Percentiles rank a stretch among this genome's conserved stretches.
These are phyloP conservation scores for Fusarium staphyleae DNA, from an alignment of 2,329 filamentous ascomycete genomes.

Conservation along the genomic window DNA sequence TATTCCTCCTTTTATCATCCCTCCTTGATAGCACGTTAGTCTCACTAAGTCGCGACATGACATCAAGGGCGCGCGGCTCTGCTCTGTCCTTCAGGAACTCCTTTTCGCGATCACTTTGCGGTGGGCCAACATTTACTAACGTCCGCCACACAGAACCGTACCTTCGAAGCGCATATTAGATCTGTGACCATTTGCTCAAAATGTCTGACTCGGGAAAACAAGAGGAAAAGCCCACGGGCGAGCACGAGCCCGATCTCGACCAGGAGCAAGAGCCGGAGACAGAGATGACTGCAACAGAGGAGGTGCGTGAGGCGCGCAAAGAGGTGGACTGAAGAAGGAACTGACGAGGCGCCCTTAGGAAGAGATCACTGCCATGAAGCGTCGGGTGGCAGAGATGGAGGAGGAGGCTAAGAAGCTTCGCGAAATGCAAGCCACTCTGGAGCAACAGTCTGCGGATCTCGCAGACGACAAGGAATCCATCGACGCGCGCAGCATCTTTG, in stretches of 20 bases:
- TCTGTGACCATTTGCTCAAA: slow-evolving; percentile 8
- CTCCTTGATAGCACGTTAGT: not conserved
- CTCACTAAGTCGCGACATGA: slow-evolving; percentile 16
- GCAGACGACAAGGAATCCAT: slow-evolving; percentile 95
- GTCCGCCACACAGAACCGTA: slow-evolving; percentile 6
- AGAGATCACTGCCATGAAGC: slow-evolving; percentile 89
- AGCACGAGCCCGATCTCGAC: slow-evolving; percentile 43
- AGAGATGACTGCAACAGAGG: slow-evolving; percentile 45
- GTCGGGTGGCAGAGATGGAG: slow-evolving; percentile 87
- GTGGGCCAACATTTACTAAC: slow-evolving; percentile 19
- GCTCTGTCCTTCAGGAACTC: not conserved
- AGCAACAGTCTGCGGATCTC: slow-evolving; percentile 82
- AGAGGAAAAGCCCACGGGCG: slow-evolving; percentile 42
- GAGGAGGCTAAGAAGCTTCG: slow-evolving; percentile 85
- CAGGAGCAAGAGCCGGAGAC: slow-evolving; percentile 43
- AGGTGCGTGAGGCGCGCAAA: slow-evolving; percentile 47
- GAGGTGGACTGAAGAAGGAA: slow-evolving; percentile 40
- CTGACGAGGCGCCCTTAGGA: slow-evolving; percentile 58
- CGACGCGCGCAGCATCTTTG: slow-evolving; percentile 94
- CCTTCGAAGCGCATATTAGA: not conserved
- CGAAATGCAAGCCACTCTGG: slow-evolving; percentile 86
- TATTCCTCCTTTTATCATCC: not conserved
- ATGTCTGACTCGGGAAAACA: slow-evolving; percentile 47
- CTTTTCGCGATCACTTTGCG: not conserved
- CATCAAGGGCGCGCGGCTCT: slow-evolving; percentile 22